These are phyloP conservation scores for Scalesia atractyloides DNA, from an alignment of 129 eudicot species.

Conservation along the genomic window DNA sequence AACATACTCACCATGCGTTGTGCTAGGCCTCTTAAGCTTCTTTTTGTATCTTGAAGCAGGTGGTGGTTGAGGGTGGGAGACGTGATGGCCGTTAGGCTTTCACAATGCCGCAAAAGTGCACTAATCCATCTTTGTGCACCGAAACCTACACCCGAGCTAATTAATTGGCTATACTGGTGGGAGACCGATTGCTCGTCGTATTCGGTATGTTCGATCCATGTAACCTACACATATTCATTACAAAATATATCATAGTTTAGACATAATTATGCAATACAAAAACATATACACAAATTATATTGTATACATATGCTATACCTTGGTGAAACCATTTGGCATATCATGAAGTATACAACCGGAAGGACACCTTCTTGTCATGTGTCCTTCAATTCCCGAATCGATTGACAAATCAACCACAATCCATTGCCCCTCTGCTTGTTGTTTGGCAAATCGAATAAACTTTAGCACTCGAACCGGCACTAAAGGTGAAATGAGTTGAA, in stretches of 20 bases:
- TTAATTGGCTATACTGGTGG: slow-evolving; percentile 12
- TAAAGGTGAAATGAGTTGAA: slow-evolving; percentile 58
- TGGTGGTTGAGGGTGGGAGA: slow-evolving; percentile 8
- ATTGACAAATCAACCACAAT: slow-evolving; percentile 72
- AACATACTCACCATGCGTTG: slow-evolving; percentile 20
- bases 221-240: slow-evolving; percentile 17
- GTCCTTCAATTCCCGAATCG: slow-evolving; percentile 38
- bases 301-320: slow-evolving; percentile 32
- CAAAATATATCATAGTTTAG: not conserved
- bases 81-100: not conserved
- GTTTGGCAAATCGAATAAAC: slow-evolving; percentile 60
- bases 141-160: slow-evolving; percentile 25
- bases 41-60: slow-evolving; percentile 3
- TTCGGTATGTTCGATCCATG: slow-evolving; percentile 33
- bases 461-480: slow-evolving; percentile 57
- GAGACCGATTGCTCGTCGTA: slow-evolving; percentile 5
- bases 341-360: slow-evolving; percentile 74
- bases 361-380: slow-evolving; percentile 58
- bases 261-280: too few species aligned
- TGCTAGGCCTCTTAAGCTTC: slow-evolving; percentile 18
- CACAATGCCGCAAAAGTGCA: slow-evolving; percentile 27
- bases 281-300: too few species aligned
- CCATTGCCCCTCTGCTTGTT: slow-evolving; percentile 62
- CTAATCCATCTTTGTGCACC: slow-evolving; percentile 34
- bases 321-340: slow-evolving; percentile 58